These are phyloP conservation scores for Mycena capillaripes DNA, from an alignment of 768 basidiomycete genomes.

Conservation along the genomic window DNA sequence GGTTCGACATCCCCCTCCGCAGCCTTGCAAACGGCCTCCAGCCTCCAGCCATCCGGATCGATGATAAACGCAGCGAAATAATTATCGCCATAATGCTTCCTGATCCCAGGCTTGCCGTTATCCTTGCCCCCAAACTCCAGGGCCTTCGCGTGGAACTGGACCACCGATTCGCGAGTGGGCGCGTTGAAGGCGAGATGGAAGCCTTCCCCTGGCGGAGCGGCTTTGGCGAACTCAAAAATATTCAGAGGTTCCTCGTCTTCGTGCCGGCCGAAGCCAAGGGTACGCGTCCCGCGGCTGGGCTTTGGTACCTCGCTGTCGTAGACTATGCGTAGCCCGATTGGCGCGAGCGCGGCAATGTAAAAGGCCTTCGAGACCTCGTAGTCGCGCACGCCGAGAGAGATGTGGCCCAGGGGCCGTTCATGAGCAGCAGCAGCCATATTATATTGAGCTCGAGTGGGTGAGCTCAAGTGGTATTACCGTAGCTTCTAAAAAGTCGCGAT, in stretches of 20 bases:
- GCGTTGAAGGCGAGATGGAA: slow-evolving; percentile 19
- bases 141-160: slow-evolving; percentile 16
- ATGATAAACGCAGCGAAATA: slow-evolving; percentile 6
- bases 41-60: slow-evolving; percentile 3
- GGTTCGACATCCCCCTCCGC: no score
- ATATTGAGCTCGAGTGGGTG: no score
- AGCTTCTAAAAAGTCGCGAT: no score
- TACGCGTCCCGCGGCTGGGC: not conserved
- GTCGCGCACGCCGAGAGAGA: slow-evolving; percentile 20
- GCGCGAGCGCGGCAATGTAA: slow-evolving; percentile 3
- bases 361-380: slow-evolving; percentile 12
- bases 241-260: slow-evolving; percentile 8
- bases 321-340: not conserved
- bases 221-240: slow-evolving; percentile 15
- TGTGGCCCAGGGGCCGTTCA: not conserved
- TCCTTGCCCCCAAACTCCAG: slow-evolving; percentile 13
- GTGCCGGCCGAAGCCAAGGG: not conserved
- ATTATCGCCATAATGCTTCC: slow-evolving; percentile 19
- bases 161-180: slow-evolving; percentile 6
- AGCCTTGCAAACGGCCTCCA: slow-evolving; percentile 12
- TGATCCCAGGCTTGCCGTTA: slow-evolving; percentile 14
- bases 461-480: no score
- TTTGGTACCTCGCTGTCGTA: slow-evolving; percentile 12
- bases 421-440: not conserved
- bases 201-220: slow-evolving; percentile 3